phyloP scores from a whole-genome alignment of 176 grass and related monocot genomes.

The Pharus latifolius region DNA sequence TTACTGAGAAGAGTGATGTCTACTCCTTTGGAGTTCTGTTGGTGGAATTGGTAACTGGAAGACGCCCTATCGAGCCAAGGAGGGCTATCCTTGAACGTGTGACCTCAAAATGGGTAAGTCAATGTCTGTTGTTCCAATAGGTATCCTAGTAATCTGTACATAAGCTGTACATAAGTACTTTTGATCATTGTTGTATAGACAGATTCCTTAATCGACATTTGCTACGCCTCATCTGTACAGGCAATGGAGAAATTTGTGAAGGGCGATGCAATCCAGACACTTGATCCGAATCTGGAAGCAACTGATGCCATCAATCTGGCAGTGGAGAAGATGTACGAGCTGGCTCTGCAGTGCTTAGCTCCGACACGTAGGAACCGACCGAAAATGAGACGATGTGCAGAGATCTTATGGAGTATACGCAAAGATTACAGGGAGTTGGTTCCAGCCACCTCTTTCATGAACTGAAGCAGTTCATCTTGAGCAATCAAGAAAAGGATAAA shows the following conservation, averaged over 20 bases:
- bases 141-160: too few relatives aligned
- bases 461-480: conserved; percentile 16
- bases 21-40: conserved; percentile 66
- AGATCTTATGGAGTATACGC: conserved; percentile 75
- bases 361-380: conserved; percentile 44
- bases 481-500: not conserved
- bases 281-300: conserved; percentile 52
- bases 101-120: conserved; percentile 66
- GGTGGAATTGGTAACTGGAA: conserved; percentile 58
- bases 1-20: conserved; percentile 63
- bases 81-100: conserved; percentile 42
- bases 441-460: conserved; percentile 12
- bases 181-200: too few relatives aligned
- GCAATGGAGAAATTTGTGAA: conserved; percentile 60
- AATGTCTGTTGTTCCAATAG: not conserved
- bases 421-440: conserved; percentile 59
- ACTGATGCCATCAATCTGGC: conserved; percentile 33
- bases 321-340: conserved; percentile 53
- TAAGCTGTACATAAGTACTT: too few relatives aligned
- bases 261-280: conserved; percentile 47
- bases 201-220: too few relatives aligned
- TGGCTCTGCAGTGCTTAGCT: conserved; percentile 56
- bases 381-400: conserved; percentile 56
- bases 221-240: conserved; percentile 12
- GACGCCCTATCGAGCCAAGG: conserved; percentile 49